Conservation (phyloP, 1,284 basidiomycete genomes). For the Mrakiaceae sp. region DNA sequence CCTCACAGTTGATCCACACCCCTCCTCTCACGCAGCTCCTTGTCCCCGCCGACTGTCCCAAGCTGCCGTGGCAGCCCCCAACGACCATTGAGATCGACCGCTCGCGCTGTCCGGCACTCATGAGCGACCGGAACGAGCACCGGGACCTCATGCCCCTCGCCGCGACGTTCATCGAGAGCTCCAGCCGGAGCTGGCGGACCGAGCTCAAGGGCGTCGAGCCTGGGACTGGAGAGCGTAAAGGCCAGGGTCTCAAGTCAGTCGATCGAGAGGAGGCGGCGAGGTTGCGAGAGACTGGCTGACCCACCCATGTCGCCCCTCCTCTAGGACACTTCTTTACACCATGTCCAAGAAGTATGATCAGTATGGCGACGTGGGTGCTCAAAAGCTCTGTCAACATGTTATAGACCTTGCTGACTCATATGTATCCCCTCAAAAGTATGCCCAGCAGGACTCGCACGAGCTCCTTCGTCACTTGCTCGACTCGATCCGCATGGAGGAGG, state of each 20-base stretch:
- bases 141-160: constrained; percentile 16
- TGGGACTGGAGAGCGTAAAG: constrained; percentile 1
- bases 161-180: constrained; percentile 10
- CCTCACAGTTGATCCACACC: constrained; percentile 13
- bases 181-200: constrained; percentile 14
- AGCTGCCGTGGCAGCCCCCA: constrained; percentile 2
- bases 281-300: not conserved
- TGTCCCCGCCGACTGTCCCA: constrained; percentile 4
- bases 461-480: constrained; percentile 78
- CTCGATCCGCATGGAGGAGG: constrained; percentile 89
- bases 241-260: constrained; percentile 7
- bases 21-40: constrained; percentile 13
- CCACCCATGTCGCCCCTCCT: constrained; percentile 4
- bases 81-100: constrained; percentile 7
- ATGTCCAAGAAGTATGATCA: constrained; percentile 82
- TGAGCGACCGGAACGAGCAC: constrained; percentile 16
- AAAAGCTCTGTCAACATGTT: not conserved
- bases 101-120: constrained; percentile 12
- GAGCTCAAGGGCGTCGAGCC: constrained; percentile 18
- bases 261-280: constrained; percentile 5
- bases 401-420: not conserved
- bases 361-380: constrained; percentile 54
- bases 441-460: constrained; percentile 89
- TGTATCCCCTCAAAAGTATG: not conserved
- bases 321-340: constrained; percentile 48